Evolutionary conservation across 108 stramenopile genomes (phyloP), one percentile per base, ranked within the genome.

Genomic region (Skeletonema tropicum): DNA sequence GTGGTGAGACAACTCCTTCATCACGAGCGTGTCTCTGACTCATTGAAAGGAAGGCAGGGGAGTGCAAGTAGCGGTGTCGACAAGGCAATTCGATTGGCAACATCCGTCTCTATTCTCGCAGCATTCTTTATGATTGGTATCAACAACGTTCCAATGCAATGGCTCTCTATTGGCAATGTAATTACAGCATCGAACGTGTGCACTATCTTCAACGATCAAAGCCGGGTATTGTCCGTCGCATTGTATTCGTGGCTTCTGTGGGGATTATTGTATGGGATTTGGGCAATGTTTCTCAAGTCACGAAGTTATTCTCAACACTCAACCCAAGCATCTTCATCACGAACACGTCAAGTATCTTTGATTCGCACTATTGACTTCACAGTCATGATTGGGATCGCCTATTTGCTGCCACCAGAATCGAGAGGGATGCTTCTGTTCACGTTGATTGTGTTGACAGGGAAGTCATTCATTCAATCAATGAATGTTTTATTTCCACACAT

Each of bases 121-220:
- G 38, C 60, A 0, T 73, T 83, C 48, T 83, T 83, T 64, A 74
- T 85, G 67, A 9, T 85, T 30, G 85, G 85, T 14, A 41, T 85
- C n/a, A 68, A 77, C 35, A 26, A 60, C 10, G 77, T 83, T 12
- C 85, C 85, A 33, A 58, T 85, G n/a, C 57, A 64, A 29, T 49
- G 61, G 38, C 60, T 85, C 14, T 42, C 75, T 26, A 36, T 17
- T 33, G 23, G 36, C 9, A 19, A 36, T 9, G 23, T 1, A 21
- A 7, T 25, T 55, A 23, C 52, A 55, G 2, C 35, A 17, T 62
- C 19, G 10, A 30, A 62, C 21, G 0, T 62, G 17, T 33, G 36
- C 15, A 32, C n/a, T 30, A 69, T 70, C 30, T 57, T 23, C 59
- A 10, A 33, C 1, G 48, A 64, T 31, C 1, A 17, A 41, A 8